These are phyloP conservation scores for Rachicladosporium sp. DNA, from an alignment of 2,329 filamentous ascomycete species.

Conservation along the genomic window DNA sequence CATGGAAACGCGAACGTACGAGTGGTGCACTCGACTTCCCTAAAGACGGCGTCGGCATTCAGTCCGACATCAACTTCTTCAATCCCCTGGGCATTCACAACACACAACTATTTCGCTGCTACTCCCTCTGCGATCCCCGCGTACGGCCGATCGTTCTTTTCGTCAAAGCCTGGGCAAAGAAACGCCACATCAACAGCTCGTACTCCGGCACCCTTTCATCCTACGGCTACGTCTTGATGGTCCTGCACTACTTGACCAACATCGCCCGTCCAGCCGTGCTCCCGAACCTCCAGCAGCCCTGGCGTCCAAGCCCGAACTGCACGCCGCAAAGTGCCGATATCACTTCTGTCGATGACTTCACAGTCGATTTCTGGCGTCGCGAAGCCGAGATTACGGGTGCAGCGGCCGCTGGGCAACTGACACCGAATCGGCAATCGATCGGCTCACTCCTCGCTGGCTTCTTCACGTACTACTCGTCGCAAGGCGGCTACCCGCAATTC, in stretches of 20 bases:
- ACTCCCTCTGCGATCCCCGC: conserved; percentile 64
- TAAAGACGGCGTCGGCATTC: conserved; percentile 63
- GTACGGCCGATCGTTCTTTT: conserved; percentile 72
- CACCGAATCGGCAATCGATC: conserved; percentile 55
- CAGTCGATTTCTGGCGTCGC: conserved; percentile 67
- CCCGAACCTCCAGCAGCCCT: conserved; percentile 61
- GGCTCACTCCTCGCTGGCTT: conserved; percentile 68
- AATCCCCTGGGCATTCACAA: conserved; percentile 76
- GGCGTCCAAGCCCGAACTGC: conserved; percentile 29
- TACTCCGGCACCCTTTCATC: conserved; percentile 79
- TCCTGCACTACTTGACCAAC: conserved; percentile 81
- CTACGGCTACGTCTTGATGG: conserved; percentile 87
- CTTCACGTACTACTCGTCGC: conserved; percentile 67
- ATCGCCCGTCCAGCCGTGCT: conserved; percentile 68
- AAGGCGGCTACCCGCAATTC: conserved; percentile 50
- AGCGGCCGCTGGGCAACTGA: conserved; percentile 47
- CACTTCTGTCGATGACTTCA: conserved; percentile 39
- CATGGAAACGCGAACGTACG: conserved; percentile 35
- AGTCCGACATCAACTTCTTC: conserved; percentile 87
- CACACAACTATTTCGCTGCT: conserved; percentile 69
- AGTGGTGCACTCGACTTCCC: conserved; percentile 58
- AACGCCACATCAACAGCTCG: conserved; percentile 71
- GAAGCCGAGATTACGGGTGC: conserved; percentile 55
- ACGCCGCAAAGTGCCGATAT: conserved; percentile 14
- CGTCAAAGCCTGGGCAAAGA: conserved; percentile 83